Evolutionary conservation across 257 asterid genomes (phyloP).

Genomic region (Solanum medicagineum): DNA sequence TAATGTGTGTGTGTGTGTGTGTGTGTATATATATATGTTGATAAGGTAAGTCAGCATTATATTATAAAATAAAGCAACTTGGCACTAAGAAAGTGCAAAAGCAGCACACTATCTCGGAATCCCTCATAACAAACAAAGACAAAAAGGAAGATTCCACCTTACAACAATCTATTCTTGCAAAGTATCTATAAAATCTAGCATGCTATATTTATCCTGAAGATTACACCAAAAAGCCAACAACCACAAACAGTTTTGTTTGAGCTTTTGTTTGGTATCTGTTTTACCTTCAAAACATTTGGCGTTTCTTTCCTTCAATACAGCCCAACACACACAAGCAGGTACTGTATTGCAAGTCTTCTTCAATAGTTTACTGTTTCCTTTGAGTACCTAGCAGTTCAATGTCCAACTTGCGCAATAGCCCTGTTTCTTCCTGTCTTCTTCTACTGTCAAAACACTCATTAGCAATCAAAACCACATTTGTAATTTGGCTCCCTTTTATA

Average conservation of each 20-base stretch:
- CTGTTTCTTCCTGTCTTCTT: not conserved
- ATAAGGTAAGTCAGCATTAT: not conserved
- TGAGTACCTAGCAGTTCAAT: not conserved
- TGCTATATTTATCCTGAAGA: not conserved
- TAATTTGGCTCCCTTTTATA: not conserved
- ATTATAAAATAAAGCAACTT: not conserved
- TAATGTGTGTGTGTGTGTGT: no score
- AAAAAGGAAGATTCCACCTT: not conserved
- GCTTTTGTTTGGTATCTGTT: not conserved
- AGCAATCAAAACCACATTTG: not conserved
- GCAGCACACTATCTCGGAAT: not conserved
- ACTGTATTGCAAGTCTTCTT: not conserved
- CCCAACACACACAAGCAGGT: not conserved
- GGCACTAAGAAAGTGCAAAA: not conserved
- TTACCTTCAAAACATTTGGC: not conserved
- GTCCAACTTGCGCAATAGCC: not conserved
- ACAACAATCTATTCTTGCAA: not conserved
- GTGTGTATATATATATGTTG: no score
- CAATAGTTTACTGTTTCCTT: not conserved
- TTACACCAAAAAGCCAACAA: not conserved
- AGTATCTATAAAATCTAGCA: not conserved
- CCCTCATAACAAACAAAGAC: not conserved
- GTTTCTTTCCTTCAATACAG: not conserved
- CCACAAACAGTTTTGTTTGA: not conserved
- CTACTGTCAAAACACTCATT: not conserved